Conservation (phyloP, 2,329 filamentous ascomycete species). For the Arthroderma sp. region DNA sequence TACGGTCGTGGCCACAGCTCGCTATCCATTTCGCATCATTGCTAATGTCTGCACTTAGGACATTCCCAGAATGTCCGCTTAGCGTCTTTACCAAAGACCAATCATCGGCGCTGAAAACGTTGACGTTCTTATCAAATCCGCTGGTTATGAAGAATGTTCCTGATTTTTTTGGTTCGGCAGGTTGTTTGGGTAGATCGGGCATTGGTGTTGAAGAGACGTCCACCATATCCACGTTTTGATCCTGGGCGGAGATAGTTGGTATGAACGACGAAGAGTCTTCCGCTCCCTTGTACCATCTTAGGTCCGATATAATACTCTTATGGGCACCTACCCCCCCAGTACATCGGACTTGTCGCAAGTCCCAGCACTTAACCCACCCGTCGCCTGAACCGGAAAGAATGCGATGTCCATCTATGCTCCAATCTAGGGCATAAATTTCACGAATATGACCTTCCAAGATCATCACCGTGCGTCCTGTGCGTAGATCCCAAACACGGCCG, state of each 20-base stretch:
- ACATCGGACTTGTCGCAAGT: slow-evolving; percentile 75
- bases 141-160: slow-evolving; percentile 83
- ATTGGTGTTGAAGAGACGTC: slow-evolving; percentile 4
- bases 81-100: slow-evolving; percentile 82
- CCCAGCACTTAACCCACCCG: slow-evolving; percentile 97
- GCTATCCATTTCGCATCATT: slow-evolving; percentile 82
- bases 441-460: slow-evolving; percentile 87
- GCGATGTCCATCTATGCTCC: slow-evolving; percentile 83
- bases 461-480: slow-evolving; percentile 88
- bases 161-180: slow-evolving; percentile 61
- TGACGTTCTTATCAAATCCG: slow-evolving; percentile 90
- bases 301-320: slow-evolving; percentile 76
- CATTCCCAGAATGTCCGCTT: slow-evolving; percentile 81
- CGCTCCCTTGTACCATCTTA: slow-evolving; percentile 83
- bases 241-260: slow-evolving; percentile 48
- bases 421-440: slow-evolving; percentile 85
- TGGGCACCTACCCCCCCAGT: slow-evolving; percentile 82
- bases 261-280: slow-evolving; percentile 57
- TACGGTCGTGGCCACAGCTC: slow-evolving; percentile 85
- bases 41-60: slow-evolving; percentile 81
- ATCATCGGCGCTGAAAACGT: slow-evolving; percentile 91
- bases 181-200: slow-evolving; percentile 13
- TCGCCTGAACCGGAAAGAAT: slow-evolving; percentile 86
- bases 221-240: slow-evolving; percentile 39
- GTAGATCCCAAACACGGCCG: slow-evolving; percentile 86